Evolutionary conservation across 495 filamentous ascomycete genomes (phyloP), one percentile per base, ranked within the genome.

Genomic region (Annulohypoxylon stygium): DNA sequence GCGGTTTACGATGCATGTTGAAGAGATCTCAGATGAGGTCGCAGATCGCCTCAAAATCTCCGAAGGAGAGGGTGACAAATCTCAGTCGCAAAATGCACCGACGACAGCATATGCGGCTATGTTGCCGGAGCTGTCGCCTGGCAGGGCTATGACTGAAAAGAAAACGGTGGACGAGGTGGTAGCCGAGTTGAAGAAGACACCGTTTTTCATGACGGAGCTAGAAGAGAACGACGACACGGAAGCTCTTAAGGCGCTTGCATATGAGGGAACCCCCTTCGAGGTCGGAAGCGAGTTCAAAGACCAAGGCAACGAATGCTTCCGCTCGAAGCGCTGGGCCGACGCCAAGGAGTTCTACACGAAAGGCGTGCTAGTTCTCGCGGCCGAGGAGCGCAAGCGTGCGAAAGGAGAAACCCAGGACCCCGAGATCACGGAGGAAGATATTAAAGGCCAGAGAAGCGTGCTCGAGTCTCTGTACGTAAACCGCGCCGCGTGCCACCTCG

Each of bases 181-280:
- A 23, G 84, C 86, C 25, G 90, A 94, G 72, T 84, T 97, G 80
- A 94, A 94, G 77, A 88, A 90, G 74, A 90, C 89, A 11, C 96
- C 97, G 5, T 85, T 99, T 33, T 99, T 99, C 84, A 99, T 99
- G 96, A 98, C 93, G 5, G 88, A 91, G 70, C 87, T 98, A 10
- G 92, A 93, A 70, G 91, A 95, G 69, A 97, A 97, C 77, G 78
- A 90, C 50, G 88, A 91, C 67, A 84, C 97, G 7, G 93, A 97
- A 75, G 96, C 97, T 0, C 81, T 99, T 36, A 90, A 91, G 70
- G 97, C 97, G 2, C 83, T 99, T 11, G 92, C 93, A 36, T 97
- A 97, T 75, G 96, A 99, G 79, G 97, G 96, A 48, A 94, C 93
- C 0, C 89, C 93, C 9, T 86, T 88, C 11, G 97, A 99, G 78